Conservation (phyloP, 352 stramenopile genomes). For the Phytophthora citricola region DNA sequence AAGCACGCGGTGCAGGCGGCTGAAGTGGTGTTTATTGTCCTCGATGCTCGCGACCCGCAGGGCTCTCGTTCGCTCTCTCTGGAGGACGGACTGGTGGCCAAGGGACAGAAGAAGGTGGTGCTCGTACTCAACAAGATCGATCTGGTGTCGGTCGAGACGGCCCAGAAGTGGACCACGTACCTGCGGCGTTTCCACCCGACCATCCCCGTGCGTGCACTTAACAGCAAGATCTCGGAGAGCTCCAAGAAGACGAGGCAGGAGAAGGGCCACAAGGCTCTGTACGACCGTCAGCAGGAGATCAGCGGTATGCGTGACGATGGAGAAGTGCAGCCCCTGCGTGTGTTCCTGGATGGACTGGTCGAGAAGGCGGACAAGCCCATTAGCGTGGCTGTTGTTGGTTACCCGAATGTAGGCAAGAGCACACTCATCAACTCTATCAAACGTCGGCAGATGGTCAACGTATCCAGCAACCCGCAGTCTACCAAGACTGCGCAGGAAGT, state of each 20-base stretch:
- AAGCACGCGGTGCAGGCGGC: constrained; percentile 73
- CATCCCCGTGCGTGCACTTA: constrained; percentile 87
- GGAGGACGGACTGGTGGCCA: constrained; percentile 95
- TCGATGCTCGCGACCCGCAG: constrained; percentile 98
- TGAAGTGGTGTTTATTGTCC: constrained; percentile 85
- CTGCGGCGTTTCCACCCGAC: constrained; percentile 95
- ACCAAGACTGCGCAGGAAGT: constrained; percentile 92
- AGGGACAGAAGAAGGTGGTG: constrained; percentile 96
- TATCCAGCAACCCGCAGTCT: constrained; percentile 61
- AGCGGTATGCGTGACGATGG: constrained; percentile 79
- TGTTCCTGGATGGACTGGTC: constrained; percentile 97
- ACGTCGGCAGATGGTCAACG: constrained; percentile 58
- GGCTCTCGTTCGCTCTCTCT: constrained; percentile 93
- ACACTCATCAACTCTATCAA: constrained; percentile 97
- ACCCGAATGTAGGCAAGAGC: constrained; percentile 97
- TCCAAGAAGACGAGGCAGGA: constrained; percentile 87
- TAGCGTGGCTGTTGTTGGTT: constrained; percentile 97
- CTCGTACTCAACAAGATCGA: constrained; percentile 99
- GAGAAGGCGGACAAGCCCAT: constrained; percentile 77
- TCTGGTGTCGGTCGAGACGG: constrained; percentile 89
- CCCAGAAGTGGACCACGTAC: constrained; percentile 96
- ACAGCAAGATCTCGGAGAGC: constrained; percentile 90
- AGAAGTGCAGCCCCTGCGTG: constrained; percentile 89
- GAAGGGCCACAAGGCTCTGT: constrained; percentile 71
- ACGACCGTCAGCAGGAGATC: constrained; percentile 75